Conservation (phyloP, 2,329 filamentous ascomycete genomes). For the Septoria petroselini region DNA sequence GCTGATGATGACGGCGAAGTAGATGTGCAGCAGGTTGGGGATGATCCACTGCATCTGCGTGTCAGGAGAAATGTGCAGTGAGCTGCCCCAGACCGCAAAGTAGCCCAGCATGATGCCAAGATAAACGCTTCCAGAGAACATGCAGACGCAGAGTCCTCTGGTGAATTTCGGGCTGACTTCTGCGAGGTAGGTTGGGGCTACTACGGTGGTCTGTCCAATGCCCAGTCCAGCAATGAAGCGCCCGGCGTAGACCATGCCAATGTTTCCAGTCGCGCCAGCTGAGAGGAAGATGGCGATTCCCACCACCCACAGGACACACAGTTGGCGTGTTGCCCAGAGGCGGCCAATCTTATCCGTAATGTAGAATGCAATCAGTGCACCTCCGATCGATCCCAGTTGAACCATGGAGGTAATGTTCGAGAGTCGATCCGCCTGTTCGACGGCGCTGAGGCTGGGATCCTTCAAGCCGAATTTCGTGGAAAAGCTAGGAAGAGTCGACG, state of each 20-base stretch:
- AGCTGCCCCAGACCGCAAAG: slow-evolving; percentile 62
- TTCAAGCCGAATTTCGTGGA: slow-evolving; percentile 57
- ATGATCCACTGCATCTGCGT: slow-evolving; percentile 55
- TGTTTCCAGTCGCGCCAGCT: slow-evolving; percentile 39
- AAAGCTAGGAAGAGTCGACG: slow-evolving; percentile 62
- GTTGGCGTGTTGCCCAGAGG: slow-evolving; percentile 33
- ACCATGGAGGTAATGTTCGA: slow-evolving; percentile 78
- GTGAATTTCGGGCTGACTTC: slow-evolving; percentile 42
- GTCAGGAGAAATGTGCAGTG: slow-evolving; percentile 49
- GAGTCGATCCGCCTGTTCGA: slow-evolving; percentile 59
- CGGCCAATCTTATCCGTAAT: slow-evolving; percentile 36
- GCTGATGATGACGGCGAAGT: slow-evolving; percentile 71
- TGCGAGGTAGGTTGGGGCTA: slow-evolving; percentile 60
- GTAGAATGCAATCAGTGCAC: slow-evolving; percentile 57
- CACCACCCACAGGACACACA: slow-evolving; percentile 32
- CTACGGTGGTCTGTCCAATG: slow-evolving; percentile 53
- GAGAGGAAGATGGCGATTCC: slow-evolving; percentile 45
- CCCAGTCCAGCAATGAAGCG: slow-evolving; percentile 44
- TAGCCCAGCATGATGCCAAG: slow-evolving; percentile 68
- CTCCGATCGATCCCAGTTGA: slow-evolving; percentile 71
- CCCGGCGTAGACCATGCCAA: slow-evolving; percentile 40
- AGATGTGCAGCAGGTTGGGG: slow-evolving; percentile 72
- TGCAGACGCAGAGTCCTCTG: slow-evolving; percentile 65
- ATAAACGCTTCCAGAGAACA: slow-evolving; percentile 70
- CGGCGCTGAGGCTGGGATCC: slow-evolving; percentile 48